Conservation (phyloP, 108 stramenopile genomes). For the Heterococcus sp. region DNA sequence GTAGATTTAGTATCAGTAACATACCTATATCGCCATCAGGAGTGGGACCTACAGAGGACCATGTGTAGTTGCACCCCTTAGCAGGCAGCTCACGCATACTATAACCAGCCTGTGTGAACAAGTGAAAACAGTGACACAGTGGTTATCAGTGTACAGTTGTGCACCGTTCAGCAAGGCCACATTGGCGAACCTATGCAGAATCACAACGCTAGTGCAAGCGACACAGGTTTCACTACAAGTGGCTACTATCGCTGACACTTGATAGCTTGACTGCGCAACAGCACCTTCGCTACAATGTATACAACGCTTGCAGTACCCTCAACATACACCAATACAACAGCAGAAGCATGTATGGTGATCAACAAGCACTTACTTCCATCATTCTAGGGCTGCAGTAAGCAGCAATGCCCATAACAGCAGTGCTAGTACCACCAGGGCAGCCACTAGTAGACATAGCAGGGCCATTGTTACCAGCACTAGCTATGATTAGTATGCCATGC, state of each 20-base stretch:
- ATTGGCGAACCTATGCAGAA: too few relatives aligned
- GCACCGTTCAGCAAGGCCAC: too few relatives aligned
- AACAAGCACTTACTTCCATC: too few relatives aligned
- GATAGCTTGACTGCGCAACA: too few relatives aligned
- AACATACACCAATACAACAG: too few relatives aligned
- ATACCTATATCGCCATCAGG: conserved; percentile 65
- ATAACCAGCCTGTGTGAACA: conserved; percentile 24
- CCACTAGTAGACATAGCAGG: conserved; percentile 80
- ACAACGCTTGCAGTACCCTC: not conserved
- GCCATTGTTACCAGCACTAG: conserved; percentile 83
- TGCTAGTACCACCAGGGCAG: conserved; percentile 70
- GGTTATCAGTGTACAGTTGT: too few relatives aligned
- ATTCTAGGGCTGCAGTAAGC: conserved; percentile 64
- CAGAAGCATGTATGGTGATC: too few relatives aligned
- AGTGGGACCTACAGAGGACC: conserved; percentile 77
- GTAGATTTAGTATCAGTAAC: not conserved
- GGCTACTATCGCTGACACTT: too few relatives aligned
- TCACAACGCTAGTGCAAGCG: too few relatives aligned
- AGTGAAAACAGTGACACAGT: too few relatives aligned
- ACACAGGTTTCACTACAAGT: too few relatives aligned
- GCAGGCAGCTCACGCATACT: conserved; percentile 20
- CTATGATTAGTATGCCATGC: conserved; percentile 70
- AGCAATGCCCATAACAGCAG: conserved; percentile 67
- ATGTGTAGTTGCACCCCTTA: conserved; percentile 66
- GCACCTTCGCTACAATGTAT: too few relatives aligned